Percentiles rank a stretch among this genome's conserved stretches.
These are phyloP conservation scores for Yarrowia sp. DNA, from an alignment of 805 yeast species.

Conservation along the genomic window DNA sequence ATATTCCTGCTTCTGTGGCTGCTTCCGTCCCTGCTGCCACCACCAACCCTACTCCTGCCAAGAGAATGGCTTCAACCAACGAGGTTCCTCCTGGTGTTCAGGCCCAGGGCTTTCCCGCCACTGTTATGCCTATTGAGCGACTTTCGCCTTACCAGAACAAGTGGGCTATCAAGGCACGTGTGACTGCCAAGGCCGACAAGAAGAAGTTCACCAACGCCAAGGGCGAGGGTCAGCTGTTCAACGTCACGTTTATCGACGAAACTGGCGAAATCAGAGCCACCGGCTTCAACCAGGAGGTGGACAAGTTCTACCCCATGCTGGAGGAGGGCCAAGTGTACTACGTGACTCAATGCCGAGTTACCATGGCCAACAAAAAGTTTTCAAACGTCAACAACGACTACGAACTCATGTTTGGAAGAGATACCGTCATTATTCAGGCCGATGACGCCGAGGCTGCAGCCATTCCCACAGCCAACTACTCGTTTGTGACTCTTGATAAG, in stretches of 20 bases:
- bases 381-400: conserved; percentile 82
- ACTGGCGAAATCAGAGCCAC: conserved; percentile 96
- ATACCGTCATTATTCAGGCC: conserved; percentile 69
- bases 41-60: neutral
- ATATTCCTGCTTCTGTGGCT: neutral
- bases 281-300: conserved; percentile 85
- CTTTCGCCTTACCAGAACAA: conserved; percentile 84
- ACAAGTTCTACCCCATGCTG: conserved; percentile 65
- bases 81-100: conserved; percentile 10
- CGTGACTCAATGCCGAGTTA: conserved; percentile 75
- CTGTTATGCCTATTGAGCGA: conserved; percentile 72
- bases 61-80: conserved; percentile 11
- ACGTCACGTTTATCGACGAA: conserved; percentile 84
- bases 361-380: conserved; percentile 80
- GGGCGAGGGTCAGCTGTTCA: conserved; percentile 88
- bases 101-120: conserved; percentile 32
- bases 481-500: conserved; percentile 65
- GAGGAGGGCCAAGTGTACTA: conserved; percentile 90
- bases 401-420: conserved; percentile 78
- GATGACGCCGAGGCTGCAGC: conserved; percentile 48
- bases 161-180: conserved; percentile 94
- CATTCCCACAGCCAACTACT: conserved; percentile 77
- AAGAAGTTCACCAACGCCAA: conserved; percentile 81
- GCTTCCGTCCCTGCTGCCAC: neutral
- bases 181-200: conserved; percentile 80